These are phyloP conservation scores for Phaeotremella fagi DNA, from an alignment of 768 basidiomycete genomes.

Conservation along the genomic window DNA sequence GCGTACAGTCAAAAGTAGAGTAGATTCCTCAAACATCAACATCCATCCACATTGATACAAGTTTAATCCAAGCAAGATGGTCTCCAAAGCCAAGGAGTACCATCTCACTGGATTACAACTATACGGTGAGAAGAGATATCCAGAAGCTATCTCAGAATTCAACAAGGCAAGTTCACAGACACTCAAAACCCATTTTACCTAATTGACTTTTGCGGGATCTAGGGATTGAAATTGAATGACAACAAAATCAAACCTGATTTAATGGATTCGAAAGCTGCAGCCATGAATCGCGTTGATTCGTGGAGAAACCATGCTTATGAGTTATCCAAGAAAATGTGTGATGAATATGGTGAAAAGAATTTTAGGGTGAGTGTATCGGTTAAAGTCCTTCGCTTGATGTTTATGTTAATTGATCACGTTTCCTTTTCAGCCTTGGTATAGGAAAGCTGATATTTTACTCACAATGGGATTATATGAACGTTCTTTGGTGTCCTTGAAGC, in stretches of 20 bases:
- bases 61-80: too few species aligned
- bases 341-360: conserved; percentile 2
- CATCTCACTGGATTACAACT: background rate
- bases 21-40: too few species aligned
- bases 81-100: background rate
- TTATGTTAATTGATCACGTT: too few species aligned
- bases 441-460: conserved; percentile 8
- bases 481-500: background rate
- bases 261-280: conserved; percentile 9
- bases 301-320: conserved; percentile 7
- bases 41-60: too few species aligned
- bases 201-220: background rate
- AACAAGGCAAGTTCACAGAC: conserved; percentile 22
- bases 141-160: conserved; percentile 7
- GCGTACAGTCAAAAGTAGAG: too few species aligned
- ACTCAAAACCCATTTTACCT: background rate
- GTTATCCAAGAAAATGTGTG: conserved; percentile 9
- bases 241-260: background rate
- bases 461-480: background rate
- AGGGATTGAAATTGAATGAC: conserved; percentile 9
- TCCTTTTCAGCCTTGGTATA: conserved; percentile 7
- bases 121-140: conserved; percentile 4
- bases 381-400: too few species aligned
- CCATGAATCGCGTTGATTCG: conserved; percentile 6
- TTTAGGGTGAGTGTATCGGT: conserved; percentile 3